A percentile compares a stretch with the other conserved stretches of the same genome.
phyloP scores from a whole-genome alignment of 2,329 filamentous ascomycete genomes.

The Fusarium stilboides region DNA sequence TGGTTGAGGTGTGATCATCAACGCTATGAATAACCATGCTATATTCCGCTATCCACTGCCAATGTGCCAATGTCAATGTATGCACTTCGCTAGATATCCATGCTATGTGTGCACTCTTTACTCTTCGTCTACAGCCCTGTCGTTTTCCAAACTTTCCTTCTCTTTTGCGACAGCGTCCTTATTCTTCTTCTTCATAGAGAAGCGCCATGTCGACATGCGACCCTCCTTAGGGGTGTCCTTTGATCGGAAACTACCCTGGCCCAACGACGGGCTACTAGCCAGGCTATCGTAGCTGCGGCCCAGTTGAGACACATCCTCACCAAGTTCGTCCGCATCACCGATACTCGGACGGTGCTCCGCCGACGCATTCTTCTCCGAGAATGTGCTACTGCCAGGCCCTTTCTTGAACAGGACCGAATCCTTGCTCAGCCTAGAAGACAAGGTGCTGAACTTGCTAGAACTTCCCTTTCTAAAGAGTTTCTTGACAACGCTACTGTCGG shows the following conservation, averaged over 20 bases:
- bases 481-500: conserved; percentile 71
- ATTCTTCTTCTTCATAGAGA: conserved; percentile 73
- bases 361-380: conserved; percentile 71
- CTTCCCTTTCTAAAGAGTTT: conserved; percentile 77
- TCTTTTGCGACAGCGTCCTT: conserved; percentile 60
- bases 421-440: conserved; percentile 70
- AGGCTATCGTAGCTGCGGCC: conserved; percentile 71
- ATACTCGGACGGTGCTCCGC: conserved; percentile 71
- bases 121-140: conserved; percentile 56
- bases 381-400: conserved; percentile 68
- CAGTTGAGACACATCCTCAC: conserved; percentile 60
- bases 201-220: conserved; percentile 68
- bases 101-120: conserved; percentile 23
- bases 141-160: conserved; percentile 70
- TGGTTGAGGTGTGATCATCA: conserved; percentile 22
- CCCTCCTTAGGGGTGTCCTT: conserved; percentile 59
- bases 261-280: conserved; percentile 70
- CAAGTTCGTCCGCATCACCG: conserved; percentile 68
- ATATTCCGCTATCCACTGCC: conserved; percentile 26
- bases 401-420: conserved; percentile 72
- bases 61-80: conserved; percentile 18
- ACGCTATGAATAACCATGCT: conserved; percentile 23
- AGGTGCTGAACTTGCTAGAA: conserved; percentile 73
- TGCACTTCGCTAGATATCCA: conserved; percentile 19
- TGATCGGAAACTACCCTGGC: conserved; percentile 64